Evolutionary conservation across 495 filamentous ascomycete genomes (phyloP), one percentile per base, ranked within the genome.

Genomic region (Penicillium tannophilum): DNA sequence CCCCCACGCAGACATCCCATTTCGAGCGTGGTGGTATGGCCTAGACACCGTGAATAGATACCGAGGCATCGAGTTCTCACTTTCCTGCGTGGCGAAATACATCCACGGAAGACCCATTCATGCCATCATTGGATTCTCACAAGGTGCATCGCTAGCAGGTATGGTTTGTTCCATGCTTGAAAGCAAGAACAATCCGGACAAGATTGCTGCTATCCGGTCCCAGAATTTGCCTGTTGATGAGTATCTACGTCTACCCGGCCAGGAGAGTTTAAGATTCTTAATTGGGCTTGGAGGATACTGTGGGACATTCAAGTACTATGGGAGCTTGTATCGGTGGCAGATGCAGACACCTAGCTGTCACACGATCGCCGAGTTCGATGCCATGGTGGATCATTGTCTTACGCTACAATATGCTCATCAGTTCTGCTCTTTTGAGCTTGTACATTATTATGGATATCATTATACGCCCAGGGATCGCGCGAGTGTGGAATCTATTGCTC

Each of bases 81-180:
- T 59, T 17, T 47, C 49, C 8, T 54, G 6, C 14, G 6, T 59
- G 14, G 56, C 56, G 23, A 17, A 28, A 35, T 59, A 30, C 16
- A 59, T 59, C 30, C 30, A 59, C 14, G 56, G 56, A 26, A n/a
- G 43, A 41, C 56, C 56, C 1, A 53, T 59, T 19, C 56, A 59
- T 31, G 56, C 12, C 4, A 41, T 59, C 3, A 26, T 53, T 5
- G 48, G 49, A 9, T 59, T 53, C 20, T 59, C 56, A 4, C 56
- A 59, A 20, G 56, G 56, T n/a, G 50, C 49, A 6, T 30, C 8
- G 4, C 16, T 59, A 2, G 24, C 47, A 30, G 56, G 49, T 4
- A 59, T 59, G 56, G 12, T 59, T n/a, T 36, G 26, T 19, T 59
- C 56, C 12, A n/a, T 59, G n/a, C 48, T 59, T 16, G 49, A 59